Base-by-base conservation (phyloP, 257 asterid genomes). In the Marsdenia floribunda region DNA sequence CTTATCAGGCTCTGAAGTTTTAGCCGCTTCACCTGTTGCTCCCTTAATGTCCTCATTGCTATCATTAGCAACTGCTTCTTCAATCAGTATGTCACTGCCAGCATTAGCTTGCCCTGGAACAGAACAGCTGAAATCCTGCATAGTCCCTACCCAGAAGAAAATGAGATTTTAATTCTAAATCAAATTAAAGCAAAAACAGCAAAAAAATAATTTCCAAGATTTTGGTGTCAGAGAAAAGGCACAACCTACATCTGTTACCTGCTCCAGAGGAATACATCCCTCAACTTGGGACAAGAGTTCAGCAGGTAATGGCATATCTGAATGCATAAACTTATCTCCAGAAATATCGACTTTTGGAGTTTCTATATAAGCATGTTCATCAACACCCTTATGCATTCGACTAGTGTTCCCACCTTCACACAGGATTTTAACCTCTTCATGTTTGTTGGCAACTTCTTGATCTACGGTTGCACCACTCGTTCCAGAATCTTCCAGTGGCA, bases 181-280 rank as follows among this genome's bases (percentile, higher is more conserved):
- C 78, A 50, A 82, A 68, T 77, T 80, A 64, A 83, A 68, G 71
- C 58, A 79, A 68, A 64, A 71, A 50, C 55, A 24, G 6, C 49
- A 55, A 44, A 9, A 50, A 44, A 8, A 49, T 26, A 59, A 68
- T 29, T 40, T 47, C 66, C 22, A 71, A 77, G 75, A 47, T 22
- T 35, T 57, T 47, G 76, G 87, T 59, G 81, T 84, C 86, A 77
- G 91, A 86, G 97, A 84, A 81, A 87, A 84, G 97, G 94, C 88
- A 95, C 98, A 95, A 95, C 98, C 98, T 92, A 92, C 88, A 85
- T 86, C 97, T 89, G 93, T 85, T 95, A 92, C 96, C 97, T 90
- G 98, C 92, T 85, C 93, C 83, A 78, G 87, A 85, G 77, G 80
- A 68, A 73, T 86, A 71, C 57, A 82, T 73, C 76, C 76, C 77